These are phyloP conservation scores for Xerocomus brunneocitrinus DNA, from an alignment of 768 basidiomycete species.

Conservation along the genomic window DNA sequence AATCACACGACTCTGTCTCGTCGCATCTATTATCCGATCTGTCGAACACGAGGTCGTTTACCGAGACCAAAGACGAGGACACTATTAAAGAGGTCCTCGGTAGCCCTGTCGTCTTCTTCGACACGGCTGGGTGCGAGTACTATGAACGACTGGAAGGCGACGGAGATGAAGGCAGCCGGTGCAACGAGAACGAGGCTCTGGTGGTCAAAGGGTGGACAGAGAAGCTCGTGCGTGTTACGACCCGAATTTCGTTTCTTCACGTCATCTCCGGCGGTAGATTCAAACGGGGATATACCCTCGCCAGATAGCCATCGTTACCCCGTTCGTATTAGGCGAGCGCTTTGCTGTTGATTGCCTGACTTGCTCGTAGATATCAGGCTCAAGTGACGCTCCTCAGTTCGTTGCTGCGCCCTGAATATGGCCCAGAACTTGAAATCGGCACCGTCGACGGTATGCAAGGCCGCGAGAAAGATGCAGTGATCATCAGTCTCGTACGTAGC, in stretches of 20 bases:
- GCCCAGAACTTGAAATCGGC: slow-evolving; percentile 76
- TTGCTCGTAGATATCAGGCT: slow-evolving; percentile 66
- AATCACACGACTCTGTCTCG: slow-evolving; percentile 67
- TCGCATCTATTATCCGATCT: slow-evolving; percentile 69
- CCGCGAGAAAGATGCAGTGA: slow-evolving; percentile 89
- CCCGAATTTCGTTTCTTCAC: background rate
- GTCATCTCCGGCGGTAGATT: slow-evolving; percentile 38
- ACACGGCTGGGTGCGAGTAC: slow-evolving; percentile 92
- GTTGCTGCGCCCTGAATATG: slow-evolving; percentile 66
- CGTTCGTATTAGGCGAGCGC: slow-evolving; percentile 39
- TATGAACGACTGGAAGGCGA: slow-evolving; percentile 79
- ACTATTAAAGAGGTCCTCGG: slow-evolving; percentile 67
- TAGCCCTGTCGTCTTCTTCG: slow-evolving; percentile 86
- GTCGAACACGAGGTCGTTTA: slow-evolving; percentile 42
- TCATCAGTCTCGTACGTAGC: slow-evolving; percentile 89
- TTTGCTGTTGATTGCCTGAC: background rate
- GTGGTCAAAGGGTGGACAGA: slow-evolving; percentile 82
- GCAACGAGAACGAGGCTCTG: slow-evolving; percentile 92
- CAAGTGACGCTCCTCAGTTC: slow-evolving; percentile 85
- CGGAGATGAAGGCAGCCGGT: slow-evolving; percentile 84
- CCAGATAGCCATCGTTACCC: slow-evolving; percentile 87
- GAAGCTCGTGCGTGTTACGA: slow-evolving; percentile 52
- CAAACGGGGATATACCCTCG: slow-evolving; percentile 54
- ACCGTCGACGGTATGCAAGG: slow-evolving; percentile 98
- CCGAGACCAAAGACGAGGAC: slow-evolving; percentile 46